phyloP scores from a whole-genome alignment of 2,329 filamentous ascomycete genomes.

The Aspergillus sclerotialis region DNA sequence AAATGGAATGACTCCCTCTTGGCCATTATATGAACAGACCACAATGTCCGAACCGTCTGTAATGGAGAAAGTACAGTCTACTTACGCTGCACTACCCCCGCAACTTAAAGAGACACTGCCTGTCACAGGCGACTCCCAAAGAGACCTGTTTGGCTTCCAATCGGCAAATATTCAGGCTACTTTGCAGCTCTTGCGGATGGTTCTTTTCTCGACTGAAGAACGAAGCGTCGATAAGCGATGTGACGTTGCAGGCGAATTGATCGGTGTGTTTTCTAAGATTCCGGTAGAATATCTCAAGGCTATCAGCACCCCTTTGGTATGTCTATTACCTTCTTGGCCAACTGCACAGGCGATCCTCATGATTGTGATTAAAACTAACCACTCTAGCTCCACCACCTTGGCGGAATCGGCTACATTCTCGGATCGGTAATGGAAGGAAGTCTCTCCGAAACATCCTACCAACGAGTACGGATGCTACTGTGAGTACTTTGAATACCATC shows the following conservation, averaged over 20 bases:
- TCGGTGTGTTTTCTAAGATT: slow-evolving; percentile 38
- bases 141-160: slow-evolving; percentile 42
- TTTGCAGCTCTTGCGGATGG: slow-evolving; percentile 43
- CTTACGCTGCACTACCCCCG: slow-evolving; percentile 16
- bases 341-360: neutral
- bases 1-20: slow-evolving; percentile 17
- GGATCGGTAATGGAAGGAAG: slow-evolving; percentile 41
- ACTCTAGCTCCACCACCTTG: slow-evolving; percentile 39
- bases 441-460: slow-evolving; percentile 37
- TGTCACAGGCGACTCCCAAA: slow-evolving; percentile 22
- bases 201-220: slow-evolving; percentile 33
- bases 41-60: slow-evolving; percentile 16
- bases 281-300: slow-evolving; percentile 40
- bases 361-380: neutral
- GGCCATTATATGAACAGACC: slow-evolving; percentile 15
- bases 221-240: slow-evolving; percentile 39
- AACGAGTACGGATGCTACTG: slow-evolving; percentile 36
- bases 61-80: slow-evolving; percentile 18
- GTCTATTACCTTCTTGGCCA: neutral
- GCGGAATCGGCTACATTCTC: slow-evolving; percentile 44
- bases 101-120: slow-evolving; percentile 19
- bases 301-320: slow-evolving; percentile 41
- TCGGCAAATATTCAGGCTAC: slow-evolving; percentile 46
- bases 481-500: slow-evolving; percentile 9
- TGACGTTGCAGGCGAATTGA: slow-evolving; percentile 38